Conservation (phyloP, 805 yeast genomes). For the Saccharomycopsis sp. region DNA sequence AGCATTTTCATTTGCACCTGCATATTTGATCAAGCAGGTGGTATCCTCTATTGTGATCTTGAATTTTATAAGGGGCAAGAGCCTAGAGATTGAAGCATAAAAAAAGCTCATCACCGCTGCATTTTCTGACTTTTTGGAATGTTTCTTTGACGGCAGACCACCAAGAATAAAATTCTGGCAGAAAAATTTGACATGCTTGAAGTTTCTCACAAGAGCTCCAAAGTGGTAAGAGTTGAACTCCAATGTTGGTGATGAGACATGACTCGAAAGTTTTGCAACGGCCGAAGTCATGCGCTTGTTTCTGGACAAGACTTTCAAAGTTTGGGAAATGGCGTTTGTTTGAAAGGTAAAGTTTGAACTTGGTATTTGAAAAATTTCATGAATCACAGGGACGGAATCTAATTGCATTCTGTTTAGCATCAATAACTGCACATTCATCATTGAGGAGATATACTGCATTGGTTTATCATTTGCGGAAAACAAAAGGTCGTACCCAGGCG, state of each 20-base stretch:
- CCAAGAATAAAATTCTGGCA: constrained; percentile 19
- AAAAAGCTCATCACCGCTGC: constrained; percentile 15
- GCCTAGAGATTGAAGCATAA: constrained; percentile 22
- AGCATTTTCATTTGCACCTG: constrained; percentile 25
- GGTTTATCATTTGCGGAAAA: constrained; percentile 37
- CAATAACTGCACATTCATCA: constrained; percentile 30
- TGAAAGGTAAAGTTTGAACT: constrained; percentile 31
- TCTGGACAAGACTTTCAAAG: constrained; percentile 23
- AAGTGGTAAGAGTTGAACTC: constrained; percentile 36
- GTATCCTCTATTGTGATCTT: constrained; percentile 35
- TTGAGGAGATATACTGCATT: constrained; percentile 29
- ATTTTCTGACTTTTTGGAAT: background rate
- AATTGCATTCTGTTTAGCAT: constrained; percentile 13
- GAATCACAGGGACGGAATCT: too few species aligned
- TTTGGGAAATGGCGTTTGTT: constrained; percentile 32
- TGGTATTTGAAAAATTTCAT: constrained; percentile 31
- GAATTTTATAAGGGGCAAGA: constrained; percentile 30
- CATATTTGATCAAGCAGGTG: constrained; percentile 28
- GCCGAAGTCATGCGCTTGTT: constrained; percentile 22
- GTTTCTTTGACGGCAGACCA: background rate
- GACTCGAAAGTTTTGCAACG: constrained; percentile 30
- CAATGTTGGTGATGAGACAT: constrained; percentile 35
- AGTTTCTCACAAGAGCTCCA: constrained; percentile 26
- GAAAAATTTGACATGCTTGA: constrained; percentile 20
- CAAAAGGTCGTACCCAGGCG: constrained; percentile 40